Evolutionary conservation across 2,329 filamentous ascomycete species (phyloP).

Genomic region (Aspergillus tubingensis): DNA sequence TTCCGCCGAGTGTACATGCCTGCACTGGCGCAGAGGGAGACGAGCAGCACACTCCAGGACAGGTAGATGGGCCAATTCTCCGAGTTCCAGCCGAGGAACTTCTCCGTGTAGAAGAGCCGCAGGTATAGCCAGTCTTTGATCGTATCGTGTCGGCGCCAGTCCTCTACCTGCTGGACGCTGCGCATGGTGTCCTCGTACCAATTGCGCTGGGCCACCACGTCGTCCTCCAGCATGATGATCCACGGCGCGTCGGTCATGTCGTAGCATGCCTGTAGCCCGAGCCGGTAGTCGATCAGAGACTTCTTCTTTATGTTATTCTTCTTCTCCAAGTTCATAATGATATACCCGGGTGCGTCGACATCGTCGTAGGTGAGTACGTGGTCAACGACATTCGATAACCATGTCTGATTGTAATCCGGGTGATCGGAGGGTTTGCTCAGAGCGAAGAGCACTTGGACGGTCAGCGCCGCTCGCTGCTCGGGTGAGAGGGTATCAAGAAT

Average conservation of each 20-base stretch:
- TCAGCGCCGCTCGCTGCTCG: constrained; percentile 43
- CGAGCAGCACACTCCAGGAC: constrained; percentile 31
- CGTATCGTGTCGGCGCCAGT: constrained; percentile 12
- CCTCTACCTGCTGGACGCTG: constrained; percentile 39
- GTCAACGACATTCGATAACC: constrained; percentile 45
- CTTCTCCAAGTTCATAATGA: constrained; percentile 18
- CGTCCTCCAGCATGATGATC: constrained; percentile 51
- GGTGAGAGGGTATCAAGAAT: constrained; percentile 45
- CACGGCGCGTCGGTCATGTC: constrained; percentile 42
- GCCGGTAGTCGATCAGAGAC: constrained; percentile 48
- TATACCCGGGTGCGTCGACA: constrained; percentile 21
- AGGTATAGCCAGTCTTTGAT: constrained; percentile 42
- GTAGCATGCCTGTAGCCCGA: constrained; percentile 45
- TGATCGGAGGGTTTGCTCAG: constrained; percentile 45
- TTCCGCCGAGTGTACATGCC: constrained; percentile 20
- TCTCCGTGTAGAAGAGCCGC: constrained; percentile 51
- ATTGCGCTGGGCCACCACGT: constrained; percentile 48
- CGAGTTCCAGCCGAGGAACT: constrained; percentile 49
- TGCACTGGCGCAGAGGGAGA: constrained; percentile 20
- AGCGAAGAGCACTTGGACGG: constrained; percentile 49
- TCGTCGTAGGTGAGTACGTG: constrained; percentile 45
- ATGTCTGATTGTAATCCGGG: constrained; percentile 45
- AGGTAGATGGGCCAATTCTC: constrained; percentile 45
- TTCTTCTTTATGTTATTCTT: constrained; percentile 38
- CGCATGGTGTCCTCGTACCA: constrained; percentile 48